Conservation (phyloP, 352 stramenopile genomes). For the Phytophthora sp. region DNA sequence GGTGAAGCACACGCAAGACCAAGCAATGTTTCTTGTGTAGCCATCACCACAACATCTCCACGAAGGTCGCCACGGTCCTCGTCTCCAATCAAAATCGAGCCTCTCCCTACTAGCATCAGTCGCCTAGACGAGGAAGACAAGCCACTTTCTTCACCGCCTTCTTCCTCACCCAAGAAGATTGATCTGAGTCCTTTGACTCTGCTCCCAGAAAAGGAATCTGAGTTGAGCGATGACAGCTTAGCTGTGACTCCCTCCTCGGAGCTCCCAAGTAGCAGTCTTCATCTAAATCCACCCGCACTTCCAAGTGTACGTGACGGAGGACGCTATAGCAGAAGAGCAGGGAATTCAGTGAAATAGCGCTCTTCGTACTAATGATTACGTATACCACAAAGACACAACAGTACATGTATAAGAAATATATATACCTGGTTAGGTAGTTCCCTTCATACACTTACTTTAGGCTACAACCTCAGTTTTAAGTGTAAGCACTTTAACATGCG, state of each 20-base stretch:
- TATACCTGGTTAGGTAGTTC: too few relatives aligned
- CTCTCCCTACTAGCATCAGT: conserved; percentile 23
- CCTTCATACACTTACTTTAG: too few relatives aligned
- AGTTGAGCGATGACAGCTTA: conserved; percentile 29
- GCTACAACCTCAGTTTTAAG: conserved; percentile 65
- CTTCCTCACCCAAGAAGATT: conserved; percentile 29
- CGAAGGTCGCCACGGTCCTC: conserved; percentile 21
- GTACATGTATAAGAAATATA: too few relatives aligned
- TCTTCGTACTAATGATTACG: not conserved
- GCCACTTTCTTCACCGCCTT: conserved; percentile 7
- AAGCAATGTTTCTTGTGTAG: conserved; percentile 3
- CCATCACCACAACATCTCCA: conserved; percentile 19
- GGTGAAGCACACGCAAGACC: conserved; percentile 17
- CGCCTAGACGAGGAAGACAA: conserved; percentile 30
- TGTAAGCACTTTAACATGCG: conserved; percentile 66
- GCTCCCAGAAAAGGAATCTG: conserved; percentile 26
- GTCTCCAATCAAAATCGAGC: conserved; percentile 49
- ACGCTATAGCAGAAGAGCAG: conserved; percentile 52
- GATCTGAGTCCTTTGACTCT: conserved; percentile 25
- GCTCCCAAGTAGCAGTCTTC: conserved; percentile 6
- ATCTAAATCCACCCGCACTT: conserved; percentile 30
- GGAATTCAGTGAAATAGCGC: conserved; percentile 24
- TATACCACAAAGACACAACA: too few relatives aligned
- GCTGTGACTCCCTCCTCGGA: conserved; percentile 10
- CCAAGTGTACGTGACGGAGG: conserved; percentile 62